Percentiles rank a stretch among this genome's conserved stretches.
Conservation (phyloP, 176 grass and related monocot genomes). For the Tillandsia fasciculata region DNA sequence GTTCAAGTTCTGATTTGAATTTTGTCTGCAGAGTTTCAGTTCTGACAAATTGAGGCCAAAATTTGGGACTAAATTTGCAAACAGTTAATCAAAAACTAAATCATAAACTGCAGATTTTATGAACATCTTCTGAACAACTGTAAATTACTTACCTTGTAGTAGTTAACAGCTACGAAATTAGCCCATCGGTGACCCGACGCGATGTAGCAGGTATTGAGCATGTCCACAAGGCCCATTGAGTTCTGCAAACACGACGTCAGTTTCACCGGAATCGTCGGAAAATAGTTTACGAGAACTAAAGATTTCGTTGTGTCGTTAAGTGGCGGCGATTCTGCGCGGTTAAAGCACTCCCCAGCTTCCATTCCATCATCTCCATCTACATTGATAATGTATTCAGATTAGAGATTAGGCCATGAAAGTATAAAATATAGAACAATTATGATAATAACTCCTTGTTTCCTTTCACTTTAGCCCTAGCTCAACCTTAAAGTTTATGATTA, state of each 20-base stretch:
- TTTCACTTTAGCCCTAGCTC: no score
- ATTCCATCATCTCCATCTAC: conserved; percentile 71
- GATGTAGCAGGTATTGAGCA: conserved; percentile 45
- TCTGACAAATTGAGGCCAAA: no score
- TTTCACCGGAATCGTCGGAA: conserved; percentile 39
- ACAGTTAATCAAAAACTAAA: no score
- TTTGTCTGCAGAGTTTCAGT: no score
- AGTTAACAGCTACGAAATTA: conserved; percentile 62
- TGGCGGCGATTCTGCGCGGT: conserved; percentile 47
- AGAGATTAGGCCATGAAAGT: neutral
- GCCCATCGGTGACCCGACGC: conserved; percentile 54
- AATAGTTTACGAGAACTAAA: conserved; percentile 76
- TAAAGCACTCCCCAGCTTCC: conserved; percentile 51
- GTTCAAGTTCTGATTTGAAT: no score
- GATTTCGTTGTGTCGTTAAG: conserved; percentile 54
- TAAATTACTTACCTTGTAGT: conserved; percentile 46
- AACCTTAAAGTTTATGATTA: no score
- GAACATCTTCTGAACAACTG: no score
- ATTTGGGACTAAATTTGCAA: no score
- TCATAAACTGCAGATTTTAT: no score
- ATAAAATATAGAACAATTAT: neutral
- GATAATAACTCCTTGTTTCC: neutral
- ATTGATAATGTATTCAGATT: neutral
- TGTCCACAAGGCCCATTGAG: conserved; percentile 31
- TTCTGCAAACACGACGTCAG: conserved; percentile 39